Evolutionary conservation across 441 rosid genomes (phyloP).

Genomic region (Erodium texanum): DNA sequence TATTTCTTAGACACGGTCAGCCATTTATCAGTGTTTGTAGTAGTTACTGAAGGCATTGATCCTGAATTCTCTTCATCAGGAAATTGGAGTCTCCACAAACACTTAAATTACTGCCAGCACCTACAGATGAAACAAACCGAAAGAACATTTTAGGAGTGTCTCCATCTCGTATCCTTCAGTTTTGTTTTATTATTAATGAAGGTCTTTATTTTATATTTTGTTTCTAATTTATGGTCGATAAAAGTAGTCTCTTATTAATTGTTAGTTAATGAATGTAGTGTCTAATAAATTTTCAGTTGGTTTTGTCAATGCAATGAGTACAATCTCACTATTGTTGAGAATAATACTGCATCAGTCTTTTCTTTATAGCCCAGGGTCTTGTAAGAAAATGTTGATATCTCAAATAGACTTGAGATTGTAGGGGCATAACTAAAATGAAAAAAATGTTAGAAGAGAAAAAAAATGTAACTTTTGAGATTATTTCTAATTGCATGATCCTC

Average conservation of each 20-base stretch:
- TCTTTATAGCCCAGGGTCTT: background rate
- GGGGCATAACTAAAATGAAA: background rate
- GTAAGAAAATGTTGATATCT: background rate
- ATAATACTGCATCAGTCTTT: background rate
- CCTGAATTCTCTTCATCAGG: conserved; percentile 37
- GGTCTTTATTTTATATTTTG: conserved; percentile 4
- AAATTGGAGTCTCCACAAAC: conserved; percentile 52
- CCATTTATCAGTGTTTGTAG: conserved; percentile 8
- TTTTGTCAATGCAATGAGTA: background rate
- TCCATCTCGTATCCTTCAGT: conserved; percentile 69
- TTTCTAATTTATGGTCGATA: background rate
- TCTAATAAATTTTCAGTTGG: background rate
- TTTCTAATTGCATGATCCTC: background rate
- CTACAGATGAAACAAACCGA: conserved; percentile 68
- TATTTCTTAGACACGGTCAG: background rate
- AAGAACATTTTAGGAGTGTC: conserved; percentile 57
- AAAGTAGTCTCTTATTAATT: background rate
- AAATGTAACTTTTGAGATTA: too few species aligned
- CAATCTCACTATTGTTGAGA: background rate
- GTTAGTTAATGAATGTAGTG: conserved; percentile 8
- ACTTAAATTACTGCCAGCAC: conserved; percentile 59
- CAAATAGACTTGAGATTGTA: background rate
- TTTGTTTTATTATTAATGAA: conserved; percentile 1
- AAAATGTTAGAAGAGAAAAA: background rate
- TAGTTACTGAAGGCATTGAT: conserved; percentile 21